Evolutionary conservation across 73 alveolate species (phyloP), one percentile per base, ranked within the genome.

Genomic region (Halteria grandinella): DNA sequence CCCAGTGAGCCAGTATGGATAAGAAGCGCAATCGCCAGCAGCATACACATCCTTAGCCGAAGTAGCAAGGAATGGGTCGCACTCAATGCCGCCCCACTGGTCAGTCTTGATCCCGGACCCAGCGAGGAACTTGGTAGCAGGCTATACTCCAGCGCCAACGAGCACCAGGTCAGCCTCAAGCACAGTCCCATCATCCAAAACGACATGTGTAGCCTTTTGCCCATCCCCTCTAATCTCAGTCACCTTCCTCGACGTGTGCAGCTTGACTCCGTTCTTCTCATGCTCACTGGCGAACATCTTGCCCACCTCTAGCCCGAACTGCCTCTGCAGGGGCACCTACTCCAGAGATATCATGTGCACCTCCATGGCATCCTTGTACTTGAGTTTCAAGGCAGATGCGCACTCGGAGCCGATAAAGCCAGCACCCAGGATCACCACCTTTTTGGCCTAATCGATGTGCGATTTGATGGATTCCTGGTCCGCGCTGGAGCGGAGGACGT

Each of bases 11-110:
- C 91, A 72, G 76, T 74, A 83, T 28, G 94, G 96, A 59, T 55
- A 91, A 55, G 82, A 53, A 17, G 96, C 97, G 53, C 83, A 62
- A 88, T 93, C 98, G 1, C 98, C 98, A 37, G 98, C 95, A 47
- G 97, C 98, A 74, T 32, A 93, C 40, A 93, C 75, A 64, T 93
- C 79, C 33, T 63, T 75, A 43, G 74, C 85, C 10, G 87, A 75
- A 4, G 98, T 90, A 60, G 77, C 53, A 62, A 93, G 71, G 74
- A 76, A 88, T 25, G 91, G 89, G 66, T 90, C 90, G n/a, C 70
- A 79, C 62, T 82, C 66, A 24, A 93, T 71, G n/a, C 91, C 85
- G 57, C 92, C 94, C 40, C 25, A 73, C 5, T 69, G 28, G 17
- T 82, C 88, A 4, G 58, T 49, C 15, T 87, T 59, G 44, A 91